Conservation (phyloP, 139 green algal species). For the Desmodesmus armatus region DNA sequence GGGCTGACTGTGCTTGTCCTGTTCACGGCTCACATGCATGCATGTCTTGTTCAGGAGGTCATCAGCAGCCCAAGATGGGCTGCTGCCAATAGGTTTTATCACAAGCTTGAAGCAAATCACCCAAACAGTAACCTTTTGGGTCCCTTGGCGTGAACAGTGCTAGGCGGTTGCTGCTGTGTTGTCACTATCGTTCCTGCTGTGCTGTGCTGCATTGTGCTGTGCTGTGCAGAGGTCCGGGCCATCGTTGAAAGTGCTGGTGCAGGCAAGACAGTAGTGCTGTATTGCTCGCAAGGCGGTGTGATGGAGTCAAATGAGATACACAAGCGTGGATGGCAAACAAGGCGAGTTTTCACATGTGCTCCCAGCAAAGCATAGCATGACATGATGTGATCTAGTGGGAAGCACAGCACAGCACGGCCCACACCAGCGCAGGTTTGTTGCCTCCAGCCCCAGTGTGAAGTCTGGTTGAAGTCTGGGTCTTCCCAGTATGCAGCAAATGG, state of each 20-base stretch:
- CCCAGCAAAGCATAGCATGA: too few species aligned
- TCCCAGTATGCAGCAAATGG: not conserved
- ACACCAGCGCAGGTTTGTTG: not conserved
- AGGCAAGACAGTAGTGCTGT: slow-evolving; percentile 57
- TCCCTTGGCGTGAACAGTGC: not conserved
- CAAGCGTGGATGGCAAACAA: slow-evolving; percentile 53
- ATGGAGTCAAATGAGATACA: slow-evolving; percentile 63
- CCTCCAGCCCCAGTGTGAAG: not conserved
- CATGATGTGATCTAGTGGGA: not conserved
- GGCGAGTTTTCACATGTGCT: too few species aligned
- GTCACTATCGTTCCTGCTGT: not conserved
- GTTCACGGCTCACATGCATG: not conserved
- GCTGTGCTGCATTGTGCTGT: not conserved
- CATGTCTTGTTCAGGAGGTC: not conserved
- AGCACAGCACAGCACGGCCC: not conserved
- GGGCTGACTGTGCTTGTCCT: not conserved
- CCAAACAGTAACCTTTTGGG: not conserved
- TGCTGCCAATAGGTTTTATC: not conserved
- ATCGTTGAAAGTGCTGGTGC: slow-evolving; percentile 7
- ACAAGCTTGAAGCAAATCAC: not conserved
- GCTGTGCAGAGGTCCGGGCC: slow-evolving; percentile 4
- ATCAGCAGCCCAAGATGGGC: not conserved
- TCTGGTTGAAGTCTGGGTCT: not conserved
- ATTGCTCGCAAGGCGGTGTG: slow-evolving; percentile 76
- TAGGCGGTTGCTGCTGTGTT: not conserved